Conservation (phyloP, 1,284 basidiomycete genomes). For the Ceratobasidium sp. region DNA sequence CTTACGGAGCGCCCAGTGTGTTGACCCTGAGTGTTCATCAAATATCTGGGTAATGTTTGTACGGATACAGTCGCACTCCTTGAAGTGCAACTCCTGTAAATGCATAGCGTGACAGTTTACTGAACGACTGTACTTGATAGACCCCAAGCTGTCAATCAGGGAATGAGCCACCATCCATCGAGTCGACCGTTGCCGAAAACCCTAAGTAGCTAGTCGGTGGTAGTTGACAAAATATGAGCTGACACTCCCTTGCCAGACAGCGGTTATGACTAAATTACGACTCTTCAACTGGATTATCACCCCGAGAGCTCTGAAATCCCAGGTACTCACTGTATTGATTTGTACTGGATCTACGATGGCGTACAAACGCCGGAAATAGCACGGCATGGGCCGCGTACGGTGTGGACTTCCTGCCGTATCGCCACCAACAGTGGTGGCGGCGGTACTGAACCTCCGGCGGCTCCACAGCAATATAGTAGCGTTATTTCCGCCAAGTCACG, state of each 20-base stretch:
- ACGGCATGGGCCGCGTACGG: neutral
- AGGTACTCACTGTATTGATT: slow-evolving; percentile 14
- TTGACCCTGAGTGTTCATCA: neutral
- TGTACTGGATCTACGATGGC: neutral
- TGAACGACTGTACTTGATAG: neutral
- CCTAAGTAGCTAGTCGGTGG: neutral
- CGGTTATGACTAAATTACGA: slow-evolving; percentile 18
- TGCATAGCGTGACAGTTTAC: too few relatives aligned
- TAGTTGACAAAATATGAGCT: neutral
- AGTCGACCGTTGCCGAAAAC: neutral
- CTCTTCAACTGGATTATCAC: slow-evolving; percentile 21
- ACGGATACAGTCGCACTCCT: neutral
- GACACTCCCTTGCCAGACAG: neutral
- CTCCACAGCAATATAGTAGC: neutral
- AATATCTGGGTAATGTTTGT: neutral
- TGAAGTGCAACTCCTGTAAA: too few relatives aligned
- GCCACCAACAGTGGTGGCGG: neutral
- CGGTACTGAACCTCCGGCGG: neutral
- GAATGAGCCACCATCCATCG: neutral
- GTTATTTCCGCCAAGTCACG: neutral
- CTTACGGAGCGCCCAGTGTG: neutral
- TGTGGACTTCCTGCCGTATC: neutral
- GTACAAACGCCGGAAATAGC: neutral
- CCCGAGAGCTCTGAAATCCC: slow-evolving; percentile 5
- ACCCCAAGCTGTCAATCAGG: neutral